A percentile compares a stretch with the other conserved stretches of the same genome.
These are phyloP conservation scores for Sordariomycetes sp. DNA, from an alignment of 2,329 filamentous ascomycete species.

Conservation along the genomic window DNA sequence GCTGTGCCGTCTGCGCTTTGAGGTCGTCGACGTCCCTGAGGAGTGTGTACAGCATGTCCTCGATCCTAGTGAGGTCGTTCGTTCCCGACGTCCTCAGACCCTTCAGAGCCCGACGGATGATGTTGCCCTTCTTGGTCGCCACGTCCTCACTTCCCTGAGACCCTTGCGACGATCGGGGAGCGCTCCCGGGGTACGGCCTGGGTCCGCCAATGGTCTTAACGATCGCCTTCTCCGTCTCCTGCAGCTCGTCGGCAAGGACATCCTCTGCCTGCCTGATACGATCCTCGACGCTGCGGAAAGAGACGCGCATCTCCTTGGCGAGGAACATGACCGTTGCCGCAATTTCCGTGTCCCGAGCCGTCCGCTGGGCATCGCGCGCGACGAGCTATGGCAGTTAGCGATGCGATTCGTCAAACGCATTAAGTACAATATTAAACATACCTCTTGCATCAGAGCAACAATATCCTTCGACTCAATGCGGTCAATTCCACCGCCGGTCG, in stretches of 20 bases:
- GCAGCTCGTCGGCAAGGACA: slow-evolving; percentile 74
- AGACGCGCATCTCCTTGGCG: slow-evolving; percentile 92
- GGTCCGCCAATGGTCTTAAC: slow-evolving; percentile 77
- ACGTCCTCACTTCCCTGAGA: slow-evolving; percentile 46
- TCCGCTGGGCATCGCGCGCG: slow-evolving; percentile 90
- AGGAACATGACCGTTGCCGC: slow-evolving; percentile 86
- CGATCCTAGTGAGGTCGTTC: slow-evolving; percentile 77
- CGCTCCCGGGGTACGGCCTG: slow-evolving; percentile 61
- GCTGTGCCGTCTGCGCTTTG: slow-evolving; percentile 42
- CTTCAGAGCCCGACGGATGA: slow-evolving; percentile 90
- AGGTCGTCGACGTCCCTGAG: slow-evolving; percentile 83
- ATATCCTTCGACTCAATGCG: slow-evolving; percentile 94
- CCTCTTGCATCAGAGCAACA: slow-evolving; percentile 92
- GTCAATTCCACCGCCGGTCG: slow-evolving; percentile 78
- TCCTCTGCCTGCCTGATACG: slow-evolving; percentile 85
- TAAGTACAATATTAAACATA: slow-evolving; percentile 25
- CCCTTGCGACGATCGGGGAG: slow-evolving; percentile 44
- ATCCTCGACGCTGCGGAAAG: slow-evolving; percentile 89
- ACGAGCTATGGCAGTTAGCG: slow-evolving; percentile 49
- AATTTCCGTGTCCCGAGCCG: slow-evolving; percentile 92
- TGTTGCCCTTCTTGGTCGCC: slow-evolving; percentile 71
- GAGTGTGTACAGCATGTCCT: slow-evolving; percentile 84
- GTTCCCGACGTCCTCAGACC: slow-evolving; percentile 78
- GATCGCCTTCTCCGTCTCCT: slow-evolving; percentile 74
- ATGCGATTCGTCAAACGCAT: neutral